phyloP scores from a whole-genome alignment of 2,329 filamentous ascomycete species.

The Metarhizium brunneum region DNA sequence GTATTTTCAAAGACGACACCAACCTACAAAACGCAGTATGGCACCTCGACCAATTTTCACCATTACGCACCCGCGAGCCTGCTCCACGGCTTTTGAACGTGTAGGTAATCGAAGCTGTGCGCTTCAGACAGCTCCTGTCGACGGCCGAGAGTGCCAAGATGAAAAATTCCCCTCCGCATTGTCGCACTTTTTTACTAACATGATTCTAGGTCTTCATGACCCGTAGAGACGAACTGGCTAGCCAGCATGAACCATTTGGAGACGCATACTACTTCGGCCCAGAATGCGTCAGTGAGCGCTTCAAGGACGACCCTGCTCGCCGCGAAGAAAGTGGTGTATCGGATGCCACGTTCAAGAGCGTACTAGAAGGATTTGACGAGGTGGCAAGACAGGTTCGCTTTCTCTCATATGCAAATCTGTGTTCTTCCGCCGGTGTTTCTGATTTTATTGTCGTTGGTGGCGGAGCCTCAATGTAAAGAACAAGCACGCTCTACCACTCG shows the following conservation, averaged over 20 bases:
- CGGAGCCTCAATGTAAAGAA: background rate
- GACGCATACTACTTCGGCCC: conserved; percentile 96
- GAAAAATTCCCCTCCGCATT: background rate
- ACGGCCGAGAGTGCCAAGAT: too few relatives aligned
- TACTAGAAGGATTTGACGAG: conserved; percentile 66
- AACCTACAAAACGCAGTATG: conserved; percentile 1
- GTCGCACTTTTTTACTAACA: background rate
- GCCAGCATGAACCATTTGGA: conserved; percentile 91
- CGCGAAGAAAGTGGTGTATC: conserved; percentile 56
- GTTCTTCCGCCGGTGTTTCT: background rate
- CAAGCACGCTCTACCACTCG: background rate
- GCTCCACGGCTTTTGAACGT: conserved; percentile 94
- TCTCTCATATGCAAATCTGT: conserved; percentile 8
- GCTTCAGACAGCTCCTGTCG: background rate
- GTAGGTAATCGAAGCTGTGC: conserved; percentile 38
- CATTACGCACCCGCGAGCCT: conserved; percentile 87
- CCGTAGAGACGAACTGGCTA: conserved; percentile 68
- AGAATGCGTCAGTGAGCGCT: conserved; percentile 74
- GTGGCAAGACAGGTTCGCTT: conserved; percentile 62
- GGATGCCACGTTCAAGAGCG: conserved; percentile 62
- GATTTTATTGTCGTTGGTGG: background rate
- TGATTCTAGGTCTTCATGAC: conserved; percentile 83
- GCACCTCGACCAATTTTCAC: conserved; percentile 61
- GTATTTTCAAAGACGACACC: background rate
- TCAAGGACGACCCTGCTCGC: conserved; percentile 53